These are phyloP conservation scores for Russula sp. DNA, from an alignment of 768 basidiomycete genomes.

Conservation along the genomic window DNA sequence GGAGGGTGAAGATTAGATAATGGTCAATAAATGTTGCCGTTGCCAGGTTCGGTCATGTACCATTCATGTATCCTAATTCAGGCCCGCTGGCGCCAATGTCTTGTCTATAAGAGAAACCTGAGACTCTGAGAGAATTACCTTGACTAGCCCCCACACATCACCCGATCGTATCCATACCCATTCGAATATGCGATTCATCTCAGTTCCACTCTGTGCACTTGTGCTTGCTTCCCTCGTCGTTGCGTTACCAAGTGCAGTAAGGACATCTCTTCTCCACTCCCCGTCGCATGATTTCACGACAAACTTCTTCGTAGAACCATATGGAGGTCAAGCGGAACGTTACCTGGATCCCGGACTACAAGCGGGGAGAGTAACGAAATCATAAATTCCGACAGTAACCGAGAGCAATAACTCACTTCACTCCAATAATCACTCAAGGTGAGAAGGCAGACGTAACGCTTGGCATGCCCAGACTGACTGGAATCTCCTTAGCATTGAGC, in stretches of 20 bases:
- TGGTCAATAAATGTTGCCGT: not conserved
- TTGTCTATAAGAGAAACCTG: conserved; percentile 7
- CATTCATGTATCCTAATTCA: conserved; percentile 1
- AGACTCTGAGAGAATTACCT: no score
- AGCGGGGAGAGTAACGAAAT: not conserved
- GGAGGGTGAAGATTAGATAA: not conserved
- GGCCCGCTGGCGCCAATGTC: not conserved
- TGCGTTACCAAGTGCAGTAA: conserved; percentile 16
- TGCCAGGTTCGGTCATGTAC: not conserved
- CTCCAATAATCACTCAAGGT: not conserved
- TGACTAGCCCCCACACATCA: not conserved
- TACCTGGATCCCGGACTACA: not conserved
- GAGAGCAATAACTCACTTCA: no score
- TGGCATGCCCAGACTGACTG: not conserved
- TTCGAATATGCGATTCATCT: conserved; percentile 18
- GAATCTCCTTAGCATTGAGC: not conserved
- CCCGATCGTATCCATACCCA: not conserved
- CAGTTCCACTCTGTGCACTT: conserved; percentile 2
- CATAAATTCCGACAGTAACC: no score
- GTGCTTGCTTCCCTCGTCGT: conserved; percentile 8
- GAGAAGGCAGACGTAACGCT: not conserved
- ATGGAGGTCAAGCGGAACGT: not conserved
- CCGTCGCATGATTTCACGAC: not conserved
- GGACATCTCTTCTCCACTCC: not conserved
- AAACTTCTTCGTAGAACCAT: not conserved